A percentile compares a stretch with the other conserved stretches of the same genome.
These are phyloP conservation scores for Kodamaea hsintzibuensis DNA, from an alignment of 805 yeast genomes.

Conservation along the genomic window DNA sequence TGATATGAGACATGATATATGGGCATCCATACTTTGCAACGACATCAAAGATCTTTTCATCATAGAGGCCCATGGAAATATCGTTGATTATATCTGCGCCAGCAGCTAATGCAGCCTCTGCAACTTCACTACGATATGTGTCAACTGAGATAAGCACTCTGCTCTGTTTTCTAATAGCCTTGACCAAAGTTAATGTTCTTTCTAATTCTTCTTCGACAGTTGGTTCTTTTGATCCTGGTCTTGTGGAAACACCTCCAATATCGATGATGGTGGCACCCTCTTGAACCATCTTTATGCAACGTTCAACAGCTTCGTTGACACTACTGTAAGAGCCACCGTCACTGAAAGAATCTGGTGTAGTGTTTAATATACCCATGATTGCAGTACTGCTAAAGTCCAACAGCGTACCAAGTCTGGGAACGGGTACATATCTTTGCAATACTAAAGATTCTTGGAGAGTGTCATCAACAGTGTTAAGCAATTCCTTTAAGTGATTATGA, in stretches of 20 bases:
- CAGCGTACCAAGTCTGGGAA: slow-evolving; percentile 23
- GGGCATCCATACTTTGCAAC: slow-evolving; percentile 74
- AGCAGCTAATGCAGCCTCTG: slow-evolving; percentile 59
- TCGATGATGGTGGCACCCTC: slow-evolving; percentile 80
- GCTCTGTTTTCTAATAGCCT: slow-evolving; percentile 49
- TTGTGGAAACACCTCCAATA: slow-evolving; percentile 92
- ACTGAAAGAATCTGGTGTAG: slow-evolving; percentile 94
- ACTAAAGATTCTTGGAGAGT: slow-evolving; percentile 51
- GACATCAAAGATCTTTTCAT: slow-evolving; percentile 61
- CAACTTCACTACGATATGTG: slow-evolving; percentile 79
- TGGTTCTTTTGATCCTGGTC: slow-evolving; percentile 76
- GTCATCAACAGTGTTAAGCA: slow-evolving; percentile 39
- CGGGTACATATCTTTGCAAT: slow-evolving; percentile 53
- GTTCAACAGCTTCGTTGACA: slow-evolving; percentile 41
- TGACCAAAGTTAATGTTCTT: slow-evolving; percentile 70
- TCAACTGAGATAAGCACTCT: slow-evolving; percentile 74
- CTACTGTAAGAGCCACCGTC: slow-evolving; percentile 66
- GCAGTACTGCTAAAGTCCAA: slow-evolving; percentile 57
- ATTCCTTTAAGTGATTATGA: slow-evolving; percentile 61
- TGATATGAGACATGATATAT: slow-evolving; percentile 77
- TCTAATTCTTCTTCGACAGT: slow-evolving; percentile 62
- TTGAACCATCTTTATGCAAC: slow-evolving; percentile 50
- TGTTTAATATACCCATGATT: slow-evolving; percentile 85
- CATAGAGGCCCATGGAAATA: slow-evolving; percentile 77
- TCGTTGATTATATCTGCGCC: slow-evolving; percentile 96